phyloP scores from a whole-genome alignment of 2,329 filamentous ascomycete species.

The Diaporthe sp. region DNA sequence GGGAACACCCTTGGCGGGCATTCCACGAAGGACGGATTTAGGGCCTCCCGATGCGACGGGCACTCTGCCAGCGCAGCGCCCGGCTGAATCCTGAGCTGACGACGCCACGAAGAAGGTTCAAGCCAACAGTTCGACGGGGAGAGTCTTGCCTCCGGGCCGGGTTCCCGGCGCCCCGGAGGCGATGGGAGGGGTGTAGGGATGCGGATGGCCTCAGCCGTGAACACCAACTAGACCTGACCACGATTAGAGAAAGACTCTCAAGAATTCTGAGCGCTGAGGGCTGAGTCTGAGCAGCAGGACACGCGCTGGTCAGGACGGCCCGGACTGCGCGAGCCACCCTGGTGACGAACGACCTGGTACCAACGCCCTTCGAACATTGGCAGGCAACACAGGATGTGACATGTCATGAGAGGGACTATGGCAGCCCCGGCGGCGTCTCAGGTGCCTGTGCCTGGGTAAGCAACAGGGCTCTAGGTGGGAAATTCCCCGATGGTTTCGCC shows the following conservation, averaged over 20 bases:
- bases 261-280: not conserved
- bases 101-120: conserved; percentile 11
- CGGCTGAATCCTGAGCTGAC: conserved; percentile 20
- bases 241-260: not conserved
- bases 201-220: not conserved
- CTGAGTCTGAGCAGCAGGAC: not conserved
- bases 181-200: not conserved
- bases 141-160: not conserved
- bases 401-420: not conserved
- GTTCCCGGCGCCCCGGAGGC: not conserved
- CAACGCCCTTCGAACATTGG: not conserved
- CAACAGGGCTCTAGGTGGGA: conserved; percentile 6
- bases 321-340: not conserved
- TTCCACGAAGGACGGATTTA: not conserved
- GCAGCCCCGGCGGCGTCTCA: not conserved
- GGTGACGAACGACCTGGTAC: not conserved
- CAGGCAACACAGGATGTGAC: conserved; percentile 4
- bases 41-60: not conserved
- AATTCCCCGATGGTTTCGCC: conserved; percentile 7
- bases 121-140: not conserved
- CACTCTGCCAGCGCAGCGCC: not conserved
- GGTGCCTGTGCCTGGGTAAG: not conserved
- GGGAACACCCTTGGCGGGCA: conserved; percentile 1
- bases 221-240: not conserved
- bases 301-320: not conserved